Percentiles rank a stretch among this genome's conserved stretches.
These are phyloP conservation scores for Fomitopsis pulvina DNA, from an alignment of 768 basidiomycete species.

Conservation along the genomic window DNA sequence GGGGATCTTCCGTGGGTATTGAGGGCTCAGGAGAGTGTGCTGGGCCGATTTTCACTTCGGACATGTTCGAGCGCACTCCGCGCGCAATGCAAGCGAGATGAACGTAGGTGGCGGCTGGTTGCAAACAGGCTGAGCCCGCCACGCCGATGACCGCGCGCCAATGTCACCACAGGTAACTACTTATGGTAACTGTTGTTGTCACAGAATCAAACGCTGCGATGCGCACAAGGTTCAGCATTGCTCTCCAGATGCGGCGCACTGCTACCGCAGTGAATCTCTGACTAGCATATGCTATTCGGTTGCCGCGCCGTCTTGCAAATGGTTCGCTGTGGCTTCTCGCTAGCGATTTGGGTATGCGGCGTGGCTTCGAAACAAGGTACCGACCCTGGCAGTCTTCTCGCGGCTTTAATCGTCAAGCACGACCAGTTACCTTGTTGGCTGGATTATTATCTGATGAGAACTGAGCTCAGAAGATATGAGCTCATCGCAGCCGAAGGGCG, in stretches of 20 bases:
- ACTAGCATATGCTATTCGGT: too few species aligned
- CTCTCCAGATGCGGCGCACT: neutral
- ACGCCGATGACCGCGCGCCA: neutral
- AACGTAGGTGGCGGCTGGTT: neutral
- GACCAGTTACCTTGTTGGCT: too few species aligned
- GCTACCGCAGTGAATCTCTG: neutral
- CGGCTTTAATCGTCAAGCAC: too few species aligned
- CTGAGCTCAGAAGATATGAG: too few species aligned
- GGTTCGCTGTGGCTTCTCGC: neutral
- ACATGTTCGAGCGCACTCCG: slow-evolving; percentile 1
- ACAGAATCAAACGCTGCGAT: neutral
- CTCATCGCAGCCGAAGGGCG: too few species aligned
- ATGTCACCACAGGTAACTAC: neutral
- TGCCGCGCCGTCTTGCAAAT: too few species aligned
- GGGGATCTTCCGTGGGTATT: slow-evolving; percentile 59
- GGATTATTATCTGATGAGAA: too few species aligned
- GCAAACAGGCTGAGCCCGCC: neutral
- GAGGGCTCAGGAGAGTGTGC: slow-evolving; percentile 3
- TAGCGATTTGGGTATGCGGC: too few species aligned
- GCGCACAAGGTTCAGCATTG: neutral
- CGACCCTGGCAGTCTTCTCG: too few species aligned
- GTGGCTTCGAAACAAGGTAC: too few species aligned
- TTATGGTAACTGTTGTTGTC: neutral
- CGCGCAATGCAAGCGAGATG: neutral
- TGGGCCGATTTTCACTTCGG: slow-evolving; percentile 3